These are phyloP conservation scores for Colletotrichum spaethianum DNA, from an alignment of 2,329 filamentous ascomycete genomes.

Conservation along the genomic window DNA sequence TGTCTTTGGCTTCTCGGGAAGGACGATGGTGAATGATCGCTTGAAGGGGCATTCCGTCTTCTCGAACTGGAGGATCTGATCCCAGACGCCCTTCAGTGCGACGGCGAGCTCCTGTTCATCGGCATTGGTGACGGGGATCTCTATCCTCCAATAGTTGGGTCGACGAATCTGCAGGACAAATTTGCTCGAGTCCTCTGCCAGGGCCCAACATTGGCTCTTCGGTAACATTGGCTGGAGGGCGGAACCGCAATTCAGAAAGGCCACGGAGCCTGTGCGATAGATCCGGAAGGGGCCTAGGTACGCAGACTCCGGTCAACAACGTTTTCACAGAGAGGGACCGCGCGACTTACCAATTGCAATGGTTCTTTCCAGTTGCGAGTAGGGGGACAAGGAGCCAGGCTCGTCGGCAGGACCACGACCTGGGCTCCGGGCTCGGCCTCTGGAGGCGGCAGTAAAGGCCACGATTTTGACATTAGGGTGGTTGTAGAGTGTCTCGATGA, in stretches of 20 bases:
- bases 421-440: conserved; percentile 50
- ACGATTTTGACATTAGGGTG: conserved; percentile 81
- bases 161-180: conserved; percentile 90
- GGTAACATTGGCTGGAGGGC: conserved; percentile 89
- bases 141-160: conserved; percentile 91
- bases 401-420: conserved; percentile 57
- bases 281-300: conserved; percentile 79
- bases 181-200: conserved; percentile 83
- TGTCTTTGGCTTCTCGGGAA: conserved; percentile 77
- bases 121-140: conserved; percentile 77
- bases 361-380: conserved; percentile 82
- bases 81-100: conserved; percentile 78
- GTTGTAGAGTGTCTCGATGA: conserved; percentile 80
- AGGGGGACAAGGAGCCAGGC: conserved; percentile 79
- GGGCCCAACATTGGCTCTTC: conserved; percentile 94
- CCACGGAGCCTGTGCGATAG: conserved; percentile 88
- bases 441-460: conserved; percentile 61
- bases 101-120: conserved; percentile 76
- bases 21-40: conserved; percentile 79
- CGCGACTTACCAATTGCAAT: conserved; percentile 79
- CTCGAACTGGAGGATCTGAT: conserved; percentile 85
- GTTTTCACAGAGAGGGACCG: not conserved
- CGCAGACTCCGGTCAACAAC: conserved; percentile 31
- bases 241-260: conserved; percentile 88
- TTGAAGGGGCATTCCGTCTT: conserved; percentile 90